Evolutionary conservation across 2,329 filamentous ascomycete genomes (phyloP).

Genomic region (Phyllosticta capitalensis): DNA sequence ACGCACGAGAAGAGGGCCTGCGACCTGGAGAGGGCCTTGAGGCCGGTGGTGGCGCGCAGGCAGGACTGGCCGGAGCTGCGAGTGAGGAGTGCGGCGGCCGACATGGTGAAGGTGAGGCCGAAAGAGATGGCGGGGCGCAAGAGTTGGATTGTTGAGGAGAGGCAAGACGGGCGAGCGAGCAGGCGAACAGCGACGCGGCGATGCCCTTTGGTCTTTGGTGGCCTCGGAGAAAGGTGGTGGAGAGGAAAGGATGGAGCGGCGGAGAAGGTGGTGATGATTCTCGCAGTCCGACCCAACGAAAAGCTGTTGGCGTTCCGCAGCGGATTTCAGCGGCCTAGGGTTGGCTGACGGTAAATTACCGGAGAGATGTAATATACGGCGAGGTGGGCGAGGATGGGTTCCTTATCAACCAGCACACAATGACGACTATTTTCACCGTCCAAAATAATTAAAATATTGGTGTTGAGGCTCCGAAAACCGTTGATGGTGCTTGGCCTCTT

Average conservation of each 20-base stretch:
- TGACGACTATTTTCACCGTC: no score
- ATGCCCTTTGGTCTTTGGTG: background rate
- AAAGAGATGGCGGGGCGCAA: constrained; percentile 20
- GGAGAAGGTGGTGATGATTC: constrained; percentile 1
- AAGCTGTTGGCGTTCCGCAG: constrained; percentile 8
- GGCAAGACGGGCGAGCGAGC: constrained; percentile 14
- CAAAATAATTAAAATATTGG: background rate
- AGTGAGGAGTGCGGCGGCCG: constrained; percentile 40
- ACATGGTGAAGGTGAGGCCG: constrained; percentile 37
- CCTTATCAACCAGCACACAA: no score
- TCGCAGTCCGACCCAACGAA: constrained; percentile 4
- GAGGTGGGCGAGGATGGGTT: background rate
- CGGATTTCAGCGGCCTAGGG: constrained; percentile 3
- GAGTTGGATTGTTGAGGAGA: constrained; percentile 14
- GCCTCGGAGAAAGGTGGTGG: background rate
- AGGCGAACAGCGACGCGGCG: constrained; percentile 2
- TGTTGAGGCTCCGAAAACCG: background rate
- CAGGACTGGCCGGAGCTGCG: constrained; percentile 36
- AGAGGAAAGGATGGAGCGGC: constrained; percentile 2
- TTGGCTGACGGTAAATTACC: background rate
- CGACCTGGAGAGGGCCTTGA: constrained; percentile 35
- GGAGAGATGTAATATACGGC: background rate
- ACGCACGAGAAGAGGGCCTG: constrained; percentile 17
- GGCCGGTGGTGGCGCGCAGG: constrained; percentile 30
- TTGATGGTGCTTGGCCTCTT: background rate